Evolutionary conservation across 2,329 filamentous ascomycete genomes (phyloP).

Genomic region (Emmonsiellopsis sp.): DNA sequence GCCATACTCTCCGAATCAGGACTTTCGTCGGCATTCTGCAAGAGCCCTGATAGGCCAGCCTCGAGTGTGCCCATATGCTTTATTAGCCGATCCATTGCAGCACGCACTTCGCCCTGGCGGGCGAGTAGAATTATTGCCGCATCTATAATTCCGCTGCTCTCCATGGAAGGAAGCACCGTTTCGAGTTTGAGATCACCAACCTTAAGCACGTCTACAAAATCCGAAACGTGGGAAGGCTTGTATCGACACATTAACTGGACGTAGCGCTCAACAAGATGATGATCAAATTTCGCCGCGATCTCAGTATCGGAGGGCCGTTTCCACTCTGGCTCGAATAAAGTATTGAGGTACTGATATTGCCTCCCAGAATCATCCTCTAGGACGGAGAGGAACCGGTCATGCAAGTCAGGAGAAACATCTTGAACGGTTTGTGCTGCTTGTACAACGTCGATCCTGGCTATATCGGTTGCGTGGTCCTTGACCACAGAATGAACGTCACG

Average conservation of each 20-base stretch:
- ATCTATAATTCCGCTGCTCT: constrained; percentile 81
- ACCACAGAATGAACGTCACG: constrained; percentile 62
- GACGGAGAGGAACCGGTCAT: constrained; percentile 55
- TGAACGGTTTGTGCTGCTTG: constrained; percentile 58
- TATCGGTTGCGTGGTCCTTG: constrained; percentile 52
- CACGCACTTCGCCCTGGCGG: constrained; percentile 70
- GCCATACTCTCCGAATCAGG: constrained; percentile 49
- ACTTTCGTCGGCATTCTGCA: constrained; percentile 51
- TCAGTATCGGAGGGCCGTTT: constrained; percentile 23
- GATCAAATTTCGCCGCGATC: constrained; percentile 30
- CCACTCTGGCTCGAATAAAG: constrained; percentile 58
- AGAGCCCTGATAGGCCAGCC: constrained; percentile 63
- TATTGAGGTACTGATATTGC: constrained; percentile 68
- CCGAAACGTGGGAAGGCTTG: constrained; percentile 69
- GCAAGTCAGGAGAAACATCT: constrained; percentile 51
- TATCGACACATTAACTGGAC: constrained; percentile 86
- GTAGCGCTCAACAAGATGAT: constrained; percentile 69
- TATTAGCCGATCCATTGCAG: constrained; percentile 78
- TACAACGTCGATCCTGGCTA: constrained; percentile 58
- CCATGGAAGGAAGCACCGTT: constrained; percentile 74
- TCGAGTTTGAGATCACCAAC: constrained; percentile 71
- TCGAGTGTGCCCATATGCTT: constrained; percentile 71
- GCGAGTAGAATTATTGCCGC: constrained; percentile 87
- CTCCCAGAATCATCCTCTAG: constrained; percentile 51
- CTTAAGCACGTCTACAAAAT: constrained; percentile 69